phyloP scores from a whole-genome alignment of 352 stramenopile genomes.

The Globisporangium spinosum region DNA sequence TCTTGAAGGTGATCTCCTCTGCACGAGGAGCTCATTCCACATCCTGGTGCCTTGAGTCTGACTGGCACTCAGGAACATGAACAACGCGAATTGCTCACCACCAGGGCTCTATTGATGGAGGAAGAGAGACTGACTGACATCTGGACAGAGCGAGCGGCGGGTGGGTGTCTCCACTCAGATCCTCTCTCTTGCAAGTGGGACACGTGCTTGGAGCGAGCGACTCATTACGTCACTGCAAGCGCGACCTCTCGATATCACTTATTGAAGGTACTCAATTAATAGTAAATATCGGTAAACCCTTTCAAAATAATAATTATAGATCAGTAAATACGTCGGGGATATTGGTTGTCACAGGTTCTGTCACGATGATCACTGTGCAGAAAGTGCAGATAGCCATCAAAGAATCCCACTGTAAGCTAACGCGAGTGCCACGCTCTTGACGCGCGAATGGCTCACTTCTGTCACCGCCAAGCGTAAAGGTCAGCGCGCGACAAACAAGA shows the following conservation, averaged over 20 bases:
- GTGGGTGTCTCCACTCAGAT: neutral
- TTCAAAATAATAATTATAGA: neutral
- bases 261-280: neutral
- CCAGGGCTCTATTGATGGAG: neutral
- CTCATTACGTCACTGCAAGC: neutral
- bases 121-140: neutral
- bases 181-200: neutral
- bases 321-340: neutral
- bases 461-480: neutral
- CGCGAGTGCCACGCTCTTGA: neutral
- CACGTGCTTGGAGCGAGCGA: neutral
- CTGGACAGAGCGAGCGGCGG: neutral
- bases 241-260: neutral
- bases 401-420: neutral
- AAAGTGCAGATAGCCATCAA: neutral
- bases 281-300: neutral
- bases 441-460: neutral
- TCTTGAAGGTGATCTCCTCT: neutral
- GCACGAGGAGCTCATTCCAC: neutral
- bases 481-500: neutral
- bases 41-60: neutral
- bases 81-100: neutral
- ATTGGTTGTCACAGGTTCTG: neutral
- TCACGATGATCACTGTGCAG: neutral
- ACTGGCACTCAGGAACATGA: neutral